Conservation (phyloP, 345 rosid genomes). For the Aethionema arabicum region DNA sequence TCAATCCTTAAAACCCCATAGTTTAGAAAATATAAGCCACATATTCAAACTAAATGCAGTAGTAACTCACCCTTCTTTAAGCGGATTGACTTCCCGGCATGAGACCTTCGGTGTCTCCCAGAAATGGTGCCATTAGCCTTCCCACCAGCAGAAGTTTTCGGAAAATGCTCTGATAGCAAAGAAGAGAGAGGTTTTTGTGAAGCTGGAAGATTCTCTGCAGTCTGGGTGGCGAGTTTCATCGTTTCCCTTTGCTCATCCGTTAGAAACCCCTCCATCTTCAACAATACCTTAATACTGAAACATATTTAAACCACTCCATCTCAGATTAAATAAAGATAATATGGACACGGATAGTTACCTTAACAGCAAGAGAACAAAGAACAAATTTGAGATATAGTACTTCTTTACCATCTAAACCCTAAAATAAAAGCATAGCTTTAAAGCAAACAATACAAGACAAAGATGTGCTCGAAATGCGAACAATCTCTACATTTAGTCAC, state of each 20-base stretch:
- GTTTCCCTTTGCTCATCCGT: conserved; percentile 83
- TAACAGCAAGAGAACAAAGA: background rate
- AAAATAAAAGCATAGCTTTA: background rate
- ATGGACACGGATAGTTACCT: background rate
- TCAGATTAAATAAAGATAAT: background rate
- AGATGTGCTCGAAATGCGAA: background rate
- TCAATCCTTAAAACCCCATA: background rate
- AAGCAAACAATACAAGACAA: no score
- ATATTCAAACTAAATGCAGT: background rate
- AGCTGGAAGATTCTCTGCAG: conserved; percentile 50
- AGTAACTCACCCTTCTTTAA: conserved; percentile 74
- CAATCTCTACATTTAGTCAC: background rate
- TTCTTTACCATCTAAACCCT: background rate
- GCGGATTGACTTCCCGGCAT: conserved; percentile 72
- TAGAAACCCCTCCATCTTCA: conserved; percentile 69
- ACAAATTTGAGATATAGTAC: background rate
- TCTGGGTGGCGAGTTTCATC: conserved; percentile 67
- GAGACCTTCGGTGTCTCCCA: conserved; percentile 70
- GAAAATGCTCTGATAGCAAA: conserved; percentile 51
- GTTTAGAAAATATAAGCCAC: conserved; percentile 2
- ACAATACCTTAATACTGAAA: conserved; percentile 17
- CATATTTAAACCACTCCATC: background rate
- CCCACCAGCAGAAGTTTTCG: conserved; percentile 56
- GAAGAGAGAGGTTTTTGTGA: conserved; percentile 66
- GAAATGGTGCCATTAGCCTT: conserved; percentile 59